These are phyloP conservation scores for Tubosaeta sp. DNA, from an alignment of 768 basidiomycete genomes.

Conservation along the genomic window DNA sequence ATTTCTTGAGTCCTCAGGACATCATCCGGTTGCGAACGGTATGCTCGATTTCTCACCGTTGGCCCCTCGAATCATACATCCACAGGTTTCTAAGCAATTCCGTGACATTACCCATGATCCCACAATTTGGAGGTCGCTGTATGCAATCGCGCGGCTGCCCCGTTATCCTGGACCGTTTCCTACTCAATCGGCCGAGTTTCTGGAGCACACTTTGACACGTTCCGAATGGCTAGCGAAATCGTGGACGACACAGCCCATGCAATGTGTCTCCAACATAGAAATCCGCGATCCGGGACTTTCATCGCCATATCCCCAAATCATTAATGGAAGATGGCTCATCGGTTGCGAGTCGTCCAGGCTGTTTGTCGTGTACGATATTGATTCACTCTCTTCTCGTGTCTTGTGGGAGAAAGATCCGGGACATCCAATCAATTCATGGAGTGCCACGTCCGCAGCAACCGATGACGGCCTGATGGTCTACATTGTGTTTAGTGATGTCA, in stretches of 20 bases:
- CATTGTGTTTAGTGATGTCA: not conserved
- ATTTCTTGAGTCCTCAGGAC: not conserved
- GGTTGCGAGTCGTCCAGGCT: not conserved
- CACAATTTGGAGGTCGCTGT: not conserved
- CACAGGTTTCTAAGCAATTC: not conserved
- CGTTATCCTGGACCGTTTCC: not conserved
- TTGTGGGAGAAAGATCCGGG: not conserved
- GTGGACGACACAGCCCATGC: not conserved
- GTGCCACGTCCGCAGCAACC: not conserved
- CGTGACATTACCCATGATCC: not conserved
- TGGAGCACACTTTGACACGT: not conserved
- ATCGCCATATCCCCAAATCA: not conserved
- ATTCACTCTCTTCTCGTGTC: not conserved
- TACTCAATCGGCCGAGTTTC: not conserved
- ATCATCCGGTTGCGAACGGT: not conserved
- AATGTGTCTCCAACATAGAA: not conserved
- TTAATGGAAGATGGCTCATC: not conserved
- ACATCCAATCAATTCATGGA: not conserved
- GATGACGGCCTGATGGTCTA: not conserved
- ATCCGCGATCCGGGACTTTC: not conserved
- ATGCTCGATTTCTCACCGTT: not conserved
- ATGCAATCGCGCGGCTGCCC: not conserved
- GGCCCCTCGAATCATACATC: not conserved
- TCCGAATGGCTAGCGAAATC: not conserved
- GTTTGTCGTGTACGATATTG: not conserved